A percentile compares a stretch with the other conserved stretches of the same genome.
These are phyloP conservation scores for Myxozyma sirexii DNA, from an alignment of 805 yeast species.

Conservation along the genomic window DNA sequence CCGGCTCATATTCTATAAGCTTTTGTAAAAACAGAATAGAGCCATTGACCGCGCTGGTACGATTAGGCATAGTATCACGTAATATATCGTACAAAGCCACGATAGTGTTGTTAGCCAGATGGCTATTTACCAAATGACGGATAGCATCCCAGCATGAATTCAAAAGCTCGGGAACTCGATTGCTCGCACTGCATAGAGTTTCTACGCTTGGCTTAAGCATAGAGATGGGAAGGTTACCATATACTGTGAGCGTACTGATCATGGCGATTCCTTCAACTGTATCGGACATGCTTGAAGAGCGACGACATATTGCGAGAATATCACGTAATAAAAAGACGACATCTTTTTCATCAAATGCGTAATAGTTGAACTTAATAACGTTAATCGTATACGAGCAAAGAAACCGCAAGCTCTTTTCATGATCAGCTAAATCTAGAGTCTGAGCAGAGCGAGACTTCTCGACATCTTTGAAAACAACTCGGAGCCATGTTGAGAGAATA, in stretches of 20 bases:
- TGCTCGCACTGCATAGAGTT: constrained; percentile 51
- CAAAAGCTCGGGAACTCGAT: constrained; percentile 45
- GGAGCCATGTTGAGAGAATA: constrained; percentile 47
- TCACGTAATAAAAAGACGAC: constrained; percentile 44
- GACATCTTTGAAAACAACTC: constrained; percentile 39
- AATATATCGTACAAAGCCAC: constrained; percentile 42
- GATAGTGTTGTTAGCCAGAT: constrained; percentile 45
- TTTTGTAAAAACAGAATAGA: constrained; percentile 42
- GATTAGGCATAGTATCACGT: constrained; percentile 32
- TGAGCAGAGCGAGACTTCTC: constrained; percentile 22
- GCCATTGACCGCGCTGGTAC: constrained; percentile 44
- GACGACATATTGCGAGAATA: constrained; percentile 46
- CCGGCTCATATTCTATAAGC: constrained; percentile 38
- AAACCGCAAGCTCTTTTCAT: constrained; percentile 38
- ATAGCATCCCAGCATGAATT: constrained; percentile 48
- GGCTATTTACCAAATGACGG: constrained; percentile 45
- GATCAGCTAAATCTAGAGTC: background rate
- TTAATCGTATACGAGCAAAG: constrained; percentile 44
- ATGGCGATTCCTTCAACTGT: constrained; percentile 47
- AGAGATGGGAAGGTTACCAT: constrained; percentile 51
- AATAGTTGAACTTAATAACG: constrained; percentile 54
- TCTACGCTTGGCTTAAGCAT: constrained; percentile 47
- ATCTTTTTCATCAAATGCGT: constrained; percentile 49
- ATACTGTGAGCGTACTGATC: constrained; percentile 50
- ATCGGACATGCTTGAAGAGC: constrained; percentile 47